A percentile compares a stretch with the other conserved stretches of the same genome.
These are phyloP conservation scores for Xylaria hypoxylon DNA, from an alignment of 2,329 filamentous ascomycete species.

Conservation along the genomic window DNA sequence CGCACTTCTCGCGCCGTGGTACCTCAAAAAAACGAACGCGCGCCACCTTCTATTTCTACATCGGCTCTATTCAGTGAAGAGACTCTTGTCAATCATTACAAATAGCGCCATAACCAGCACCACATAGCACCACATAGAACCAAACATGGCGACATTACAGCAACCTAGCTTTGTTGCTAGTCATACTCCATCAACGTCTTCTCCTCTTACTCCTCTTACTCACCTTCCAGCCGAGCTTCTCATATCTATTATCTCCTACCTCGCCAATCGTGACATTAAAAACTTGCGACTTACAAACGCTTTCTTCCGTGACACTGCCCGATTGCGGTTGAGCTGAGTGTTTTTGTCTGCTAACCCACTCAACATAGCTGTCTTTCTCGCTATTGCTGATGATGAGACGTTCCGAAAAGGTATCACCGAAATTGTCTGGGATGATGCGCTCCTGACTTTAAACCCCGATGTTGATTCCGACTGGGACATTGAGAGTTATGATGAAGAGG, in stretches of 20 bases:
- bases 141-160: too few species aligned
- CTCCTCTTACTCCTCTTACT: neutral
- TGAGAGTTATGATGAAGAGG: neutral
- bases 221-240: constrained; percentile 8
- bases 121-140: too few species aligned
- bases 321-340: neutral
- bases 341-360: neutral
- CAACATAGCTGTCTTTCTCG: neutral
- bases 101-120: too few species aligned
- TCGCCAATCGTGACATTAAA: neutral
- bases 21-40: too few species aligned
- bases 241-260: neutral
- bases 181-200: neutral
- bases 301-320: neutral
- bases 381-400: neutral
- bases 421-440: neutral
- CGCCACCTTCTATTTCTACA: too few species aligned
- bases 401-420: neutral
- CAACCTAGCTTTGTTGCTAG: too few species aligned
- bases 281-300: constrained; percentile 4
- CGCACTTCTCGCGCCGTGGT: too few species aligned
- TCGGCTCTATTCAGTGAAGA: too few species aligned
- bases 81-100: too few species aligned
- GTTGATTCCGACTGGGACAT: neutral
- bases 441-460: neutral